Conservation (phyloP, 768 basidiomycete genomes). For the Mycena vulgaris region DNA sequence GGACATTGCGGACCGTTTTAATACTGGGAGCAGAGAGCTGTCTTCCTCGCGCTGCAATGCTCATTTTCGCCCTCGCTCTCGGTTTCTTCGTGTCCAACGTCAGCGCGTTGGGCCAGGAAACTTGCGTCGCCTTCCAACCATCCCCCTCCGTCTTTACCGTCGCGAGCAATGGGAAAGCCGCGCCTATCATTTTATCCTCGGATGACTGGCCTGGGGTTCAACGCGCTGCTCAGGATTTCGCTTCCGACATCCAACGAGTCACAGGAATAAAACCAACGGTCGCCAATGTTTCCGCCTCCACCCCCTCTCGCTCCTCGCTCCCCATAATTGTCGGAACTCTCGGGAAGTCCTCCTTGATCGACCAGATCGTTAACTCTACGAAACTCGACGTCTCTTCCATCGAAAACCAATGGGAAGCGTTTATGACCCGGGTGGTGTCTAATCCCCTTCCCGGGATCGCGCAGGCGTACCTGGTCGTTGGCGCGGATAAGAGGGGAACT, state of each 20-base stretch:
- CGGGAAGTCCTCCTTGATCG: constrained; percentile 69
- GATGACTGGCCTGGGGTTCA: constrained; percentile 79
- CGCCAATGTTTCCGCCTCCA: constrained; percentile 63
- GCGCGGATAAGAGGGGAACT: constrained; percentile 78
- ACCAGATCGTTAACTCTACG: constrained; percentile 66
- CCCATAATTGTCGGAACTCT: constrained; percentile 81
- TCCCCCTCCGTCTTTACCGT: constrained; percentile 57
- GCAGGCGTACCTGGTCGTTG: constrained; percentile 77
- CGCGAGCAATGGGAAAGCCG: constrained; percentile 60
- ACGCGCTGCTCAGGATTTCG: constrained; percentile 73
- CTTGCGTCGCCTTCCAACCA: constrained; percentile 63
- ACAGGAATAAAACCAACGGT: constrained; percentile 67
- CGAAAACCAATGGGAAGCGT: constrained; percentile 79
- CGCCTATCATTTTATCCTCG: constrained; percentile 64
- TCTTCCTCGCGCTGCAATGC: no score
- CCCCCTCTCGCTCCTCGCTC: constrained; percentile 48
- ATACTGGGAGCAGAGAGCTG: no score
- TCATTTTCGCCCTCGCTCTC: constrained; percentile 18
- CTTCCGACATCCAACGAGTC: constrained; percentile 71
- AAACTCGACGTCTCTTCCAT: constrained; percentile 70
- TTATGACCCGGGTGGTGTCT: constrained; percentile 64
- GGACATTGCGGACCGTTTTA: no score
- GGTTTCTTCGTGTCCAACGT: no score
- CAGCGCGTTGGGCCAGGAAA: constrained; percentile 63
- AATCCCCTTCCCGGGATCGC: constrained; percentile 72